These are phyloP conservation scores for Scutellaria galericulata DNA, from an alignment of 257 asterid species.

Conservation along the genomic window DNA sequence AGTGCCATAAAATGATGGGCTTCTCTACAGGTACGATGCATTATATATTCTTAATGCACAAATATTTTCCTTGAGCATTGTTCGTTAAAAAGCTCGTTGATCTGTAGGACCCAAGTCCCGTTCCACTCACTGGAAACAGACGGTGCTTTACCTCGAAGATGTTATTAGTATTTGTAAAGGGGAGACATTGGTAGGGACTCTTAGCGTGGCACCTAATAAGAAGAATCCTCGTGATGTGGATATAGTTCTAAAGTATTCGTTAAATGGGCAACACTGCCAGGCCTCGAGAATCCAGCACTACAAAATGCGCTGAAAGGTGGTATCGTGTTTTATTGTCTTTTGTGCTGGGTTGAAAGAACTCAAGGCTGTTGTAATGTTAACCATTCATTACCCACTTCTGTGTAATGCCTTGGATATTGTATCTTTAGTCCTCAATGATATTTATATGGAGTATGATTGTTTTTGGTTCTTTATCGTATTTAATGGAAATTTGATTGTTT, in stretches of 20 bases:
- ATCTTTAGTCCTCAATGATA: not conserved
- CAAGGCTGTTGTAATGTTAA: too few species aligned
- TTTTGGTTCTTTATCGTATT: too few species aligned
- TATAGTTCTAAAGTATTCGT: constrained; percentile 71
- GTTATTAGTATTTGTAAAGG: constrained; percentile 83
- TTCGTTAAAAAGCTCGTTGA: not conserved
- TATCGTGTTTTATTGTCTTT: not conserved
- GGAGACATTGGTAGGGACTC: constrained; percentile 68
- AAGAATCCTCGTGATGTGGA: constrained; percentile 97
- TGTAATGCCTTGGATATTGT: constrained; percentile 22
- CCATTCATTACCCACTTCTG: not conserved
- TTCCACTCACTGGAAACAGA: constrained; percentile 96
- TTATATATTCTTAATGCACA: constrained; percentile 4
- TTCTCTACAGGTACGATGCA: constrained; percentile 78
- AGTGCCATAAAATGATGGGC: constrained; percentile 84
- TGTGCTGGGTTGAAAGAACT: not conserved
- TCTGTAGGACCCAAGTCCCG: constrained; percentile 85
- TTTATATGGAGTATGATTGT: too few species aligned
- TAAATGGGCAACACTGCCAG: constrained; percentile 68
- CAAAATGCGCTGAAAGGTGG: constrained; percentile 62
- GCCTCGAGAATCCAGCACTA: constrained; percentile 69
- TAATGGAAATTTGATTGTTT: too few species aligned
- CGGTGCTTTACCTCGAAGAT: constrained; percentile 92
- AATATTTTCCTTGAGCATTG: too few species aligned
- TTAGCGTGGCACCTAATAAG: constrained; percentile 86